Base-by-base conservation (phyloP, 2,329 filamentous ascomycete species). In the Pseudofabraea citricarpa region DNA sequence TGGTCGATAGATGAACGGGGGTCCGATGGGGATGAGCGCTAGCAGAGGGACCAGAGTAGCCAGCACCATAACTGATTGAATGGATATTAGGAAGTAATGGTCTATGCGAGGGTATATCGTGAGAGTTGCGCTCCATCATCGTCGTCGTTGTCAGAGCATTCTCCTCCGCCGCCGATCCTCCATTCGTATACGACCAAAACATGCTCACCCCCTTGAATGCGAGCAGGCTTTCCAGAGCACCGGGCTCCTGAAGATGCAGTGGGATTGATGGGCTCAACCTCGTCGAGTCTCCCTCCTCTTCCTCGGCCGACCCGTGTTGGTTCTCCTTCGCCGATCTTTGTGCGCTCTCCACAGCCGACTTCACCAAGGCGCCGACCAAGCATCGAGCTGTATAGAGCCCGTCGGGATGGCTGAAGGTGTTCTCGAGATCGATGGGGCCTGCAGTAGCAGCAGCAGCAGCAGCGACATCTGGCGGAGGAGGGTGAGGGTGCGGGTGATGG, bases 361-460 rank as follows among this genome's bases (percentile, higher is more conserved):
- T 20, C 5, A 37, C 35, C 13, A 37, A 21, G 10, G 35, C 35
- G n/a, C 35, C 21, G 21, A 50, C 49, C 26, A 52, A 41, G 24
- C 40, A 35, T 29, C 49, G 46, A 23, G 51, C 51, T 6, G 43
- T 45, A 16, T 31, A 36, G n/a, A 55, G 41, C 16, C 43, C 37
- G n/a, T 29, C 37, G 20, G 43, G 43, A 29, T 45, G 43, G 12
- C 26, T 5, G 12, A 48, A 48, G 9, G 38, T 36, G 21, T 43
- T 36, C n/a, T 39, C 43, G 32, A 50, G 40, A 22, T 46, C 43
- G 16, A 44, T n/a, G 18, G 26, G 26, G 20, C 8, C n/a, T n/a
- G n/a, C n/a, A n/a, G n/a, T n/a, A n/a, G n/a, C n/a, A n/a, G n/a
- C n/a, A n/a, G n/a, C n/a, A n/a, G n/a, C n/a, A n/a, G n/a, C n/a